Conservation (phyloP, 768 basidiomycete genomes). For the Glaciozyma martinii region DNA sequence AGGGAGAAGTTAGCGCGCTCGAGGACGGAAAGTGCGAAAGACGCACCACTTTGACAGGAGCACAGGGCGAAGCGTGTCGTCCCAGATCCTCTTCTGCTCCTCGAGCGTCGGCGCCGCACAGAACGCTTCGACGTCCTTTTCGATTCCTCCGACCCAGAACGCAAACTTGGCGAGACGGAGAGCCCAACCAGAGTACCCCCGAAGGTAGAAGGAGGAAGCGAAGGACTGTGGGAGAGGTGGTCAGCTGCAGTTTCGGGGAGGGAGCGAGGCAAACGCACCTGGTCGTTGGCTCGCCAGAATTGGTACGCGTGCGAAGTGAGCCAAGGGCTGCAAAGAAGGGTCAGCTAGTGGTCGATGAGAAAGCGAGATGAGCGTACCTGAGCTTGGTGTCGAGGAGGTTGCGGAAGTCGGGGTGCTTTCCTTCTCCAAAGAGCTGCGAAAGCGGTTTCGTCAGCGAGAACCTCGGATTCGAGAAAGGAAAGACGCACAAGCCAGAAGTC, state of each 20-base stretch:
- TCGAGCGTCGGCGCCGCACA: conserved; percentile 50
- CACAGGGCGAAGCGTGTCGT: conserved; percentile 52
- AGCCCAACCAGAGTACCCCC: conserved; percentile 46
- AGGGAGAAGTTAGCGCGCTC: conserved; percentile 12
- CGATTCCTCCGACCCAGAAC: conserved; percentile 55
- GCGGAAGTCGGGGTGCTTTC: conserved; percentile 54
- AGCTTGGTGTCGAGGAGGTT: conserved; percentile 53
- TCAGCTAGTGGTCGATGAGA: conserved; percentile 54
- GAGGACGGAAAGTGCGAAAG: conserved; percentile 49
- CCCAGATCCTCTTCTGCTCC: conserved; percentile 60
- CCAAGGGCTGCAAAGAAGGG: conserved; percentile 44
- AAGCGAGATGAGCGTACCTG: conserved; percentile 46
- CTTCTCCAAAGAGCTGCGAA: conserved; percentile 54
- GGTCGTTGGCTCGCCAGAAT: conserved; percentile 60
- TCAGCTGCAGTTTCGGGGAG: too few species aligned
- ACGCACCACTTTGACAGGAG: conserved; percentile 48
- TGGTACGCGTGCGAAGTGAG: conserved; percentile 65
- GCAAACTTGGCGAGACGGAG: conserved; percentile 52
- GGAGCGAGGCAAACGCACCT: too few species aligned
- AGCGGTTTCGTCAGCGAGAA: neutral
- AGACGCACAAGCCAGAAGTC: conserved; percentile 48
- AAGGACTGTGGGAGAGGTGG: too few species aligned
- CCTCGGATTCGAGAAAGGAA: too few species aligned
- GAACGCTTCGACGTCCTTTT: conserved; percentile 50
- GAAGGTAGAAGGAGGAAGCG: conserved; percentile 54